Evolutionary conservation across 345 rosid genomes (phyloP).

Genomic region (Microcos paniculata): DNA sequence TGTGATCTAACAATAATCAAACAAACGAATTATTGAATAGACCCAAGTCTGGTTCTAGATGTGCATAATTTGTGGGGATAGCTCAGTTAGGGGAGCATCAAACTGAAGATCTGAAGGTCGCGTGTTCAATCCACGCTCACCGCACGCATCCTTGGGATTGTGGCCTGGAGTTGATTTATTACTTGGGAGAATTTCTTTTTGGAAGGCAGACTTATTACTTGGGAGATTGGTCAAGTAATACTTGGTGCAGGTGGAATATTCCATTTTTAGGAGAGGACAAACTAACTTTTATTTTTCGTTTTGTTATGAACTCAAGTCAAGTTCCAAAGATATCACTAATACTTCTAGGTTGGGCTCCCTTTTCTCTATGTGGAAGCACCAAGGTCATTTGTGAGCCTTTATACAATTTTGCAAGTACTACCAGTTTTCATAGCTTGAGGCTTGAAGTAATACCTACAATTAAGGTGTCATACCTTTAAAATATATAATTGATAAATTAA

Average conservation of each 20-base stretch:
- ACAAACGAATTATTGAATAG: neutral
- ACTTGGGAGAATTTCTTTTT: conserved; percentile 7
- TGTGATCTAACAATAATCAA: neutral
- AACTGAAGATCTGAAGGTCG: conserved; percentile 78
- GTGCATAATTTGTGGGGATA: conserved; percentile 58
- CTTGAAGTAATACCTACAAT: neutral
- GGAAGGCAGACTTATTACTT: conserved; percentile 3
- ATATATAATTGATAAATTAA: neutral
- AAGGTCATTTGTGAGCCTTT: too few species aligned
- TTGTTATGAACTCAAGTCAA: too few species aligned
- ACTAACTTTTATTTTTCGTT: neutral
- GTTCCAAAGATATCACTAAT: too few species aligned
- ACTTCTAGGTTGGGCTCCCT: too few species aligned
- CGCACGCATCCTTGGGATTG: conserved; percentile 29
- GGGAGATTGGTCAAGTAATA: conserved; percentile 1
- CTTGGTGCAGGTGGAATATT: neutral
- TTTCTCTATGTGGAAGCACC: too few species aligned
- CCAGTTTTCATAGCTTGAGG: neutral
- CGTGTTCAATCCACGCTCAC: conserved; percentile 80
- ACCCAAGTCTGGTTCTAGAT: conserved; percentile 20
- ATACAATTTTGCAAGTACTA: too few species aligned
- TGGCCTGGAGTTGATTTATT: conserved; percentile 22
- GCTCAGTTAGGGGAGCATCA: conserved; percentile 87
- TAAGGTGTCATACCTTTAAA: neutral
- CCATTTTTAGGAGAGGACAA: neutral